phyloP scores from a whole-genome alignment of 1,284 basidiomycete genomes.

The Xanthoconium separans region DNA sequence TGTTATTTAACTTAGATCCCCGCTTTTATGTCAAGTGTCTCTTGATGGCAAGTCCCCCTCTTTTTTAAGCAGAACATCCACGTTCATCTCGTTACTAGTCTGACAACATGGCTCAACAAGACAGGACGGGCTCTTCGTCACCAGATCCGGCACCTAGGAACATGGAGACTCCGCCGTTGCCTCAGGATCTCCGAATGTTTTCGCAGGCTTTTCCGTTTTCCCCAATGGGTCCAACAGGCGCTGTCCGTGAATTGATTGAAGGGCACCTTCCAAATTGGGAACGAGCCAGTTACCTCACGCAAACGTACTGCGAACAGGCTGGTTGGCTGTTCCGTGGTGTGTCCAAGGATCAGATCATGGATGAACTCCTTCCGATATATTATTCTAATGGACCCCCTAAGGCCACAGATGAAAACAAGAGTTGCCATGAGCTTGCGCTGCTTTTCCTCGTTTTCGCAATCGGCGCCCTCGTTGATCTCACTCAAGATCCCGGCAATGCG shows the following conservation, averaged over 20 bases:
- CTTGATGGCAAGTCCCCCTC: conserved; percentile 28
- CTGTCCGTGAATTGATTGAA: conserved; percentile 50
- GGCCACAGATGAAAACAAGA: conserved; percentile 35
- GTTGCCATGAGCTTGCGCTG: conserved; percentile 54
- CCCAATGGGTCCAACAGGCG: conserved; percentile 48
- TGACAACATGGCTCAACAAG: conserved; percentile 20
- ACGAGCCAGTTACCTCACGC: conserved; percentile 45
- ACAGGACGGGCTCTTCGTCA: conserved; percentile 21
- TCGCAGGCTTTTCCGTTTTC: conserved; percentile 65
- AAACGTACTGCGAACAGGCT: conserved; percentile 56
- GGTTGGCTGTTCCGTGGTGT: conserved; percentile 59
- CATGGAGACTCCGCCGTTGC: conserved; percentile 35
- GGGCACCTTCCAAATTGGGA: conserved; percentile 50
- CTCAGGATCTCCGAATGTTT: conserved; percentile 49
- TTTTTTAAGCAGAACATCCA: background rate
- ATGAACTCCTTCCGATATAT: conserved; percentile 53
- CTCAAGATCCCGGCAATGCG: conserved; percentile 34
- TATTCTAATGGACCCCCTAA: conserved; percentile 33
- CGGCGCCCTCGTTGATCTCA: conserved; percentile 51
- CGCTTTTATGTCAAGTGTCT: conserved; percentile 29
- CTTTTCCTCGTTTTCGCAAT: conserved; percentile 65
- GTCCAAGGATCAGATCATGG: conserved; percentile 47
- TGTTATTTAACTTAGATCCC: conserved; percentile 8
- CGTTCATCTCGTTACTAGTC: conserved; percentile 25
- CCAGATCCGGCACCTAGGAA: conserved; percentile 33